Evolutionary conservation across 2,329 filamentous ascomycete species (phyloP).

Genomic region (Chaetoscypha palmicola): DNA sequence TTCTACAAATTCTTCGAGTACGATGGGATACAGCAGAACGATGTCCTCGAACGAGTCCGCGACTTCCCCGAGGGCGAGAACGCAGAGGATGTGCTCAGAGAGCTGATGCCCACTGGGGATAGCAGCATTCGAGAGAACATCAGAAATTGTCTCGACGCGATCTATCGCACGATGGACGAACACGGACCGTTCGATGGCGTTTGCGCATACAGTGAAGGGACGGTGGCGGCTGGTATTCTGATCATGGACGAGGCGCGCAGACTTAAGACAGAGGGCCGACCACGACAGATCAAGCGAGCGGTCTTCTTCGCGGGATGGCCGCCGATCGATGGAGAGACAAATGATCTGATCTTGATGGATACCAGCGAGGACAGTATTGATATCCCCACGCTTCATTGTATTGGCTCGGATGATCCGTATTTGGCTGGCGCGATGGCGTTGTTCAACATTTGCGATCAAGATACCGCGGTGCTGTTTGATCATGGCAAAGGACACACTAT

Average conservation of each 20-base stretch:
- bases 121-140: conserved; percentile 20
- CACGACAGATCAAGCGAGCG: conserved; percentile 34
- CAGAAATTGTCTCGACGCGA: conserved; percentile 24
- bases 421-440: conserved; percentile 53
- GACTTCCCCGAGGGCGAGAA: conserved; percentile 22
- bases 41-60: conserved; percentile 21
- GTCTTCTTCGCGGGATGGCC: conserved; percentile 48
- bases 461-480: conserved; percentile 54
- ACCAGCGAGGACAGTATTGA: conserved; percentile 43
- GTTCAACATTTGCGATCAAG: conserved; percentile 54
- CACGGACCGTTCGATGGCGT: conserved; percentile 43
- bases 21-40: conserved; percentile 30
- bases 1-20: conserved; percentile 45
- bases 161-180: conserved; percentile 39
- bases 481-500: conserved; percentile 59
- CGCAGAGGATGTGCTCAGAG: conserved; percentile 20
- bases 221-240: conserved; percentile 45
- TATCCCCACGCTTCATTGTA: conserved; percentile 46
- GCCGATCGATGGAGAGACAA: conserved; percentile 38
- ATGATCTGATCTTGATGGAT: conserved; percentile 42
- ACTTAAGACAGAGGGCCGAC: conserved; percentile 30
- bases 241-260: conserved; percentile 44
- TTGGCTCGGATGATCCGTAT: conserved; percentile 52
- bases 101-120: conserved; percentile 16
- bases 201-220: conserved; percentile 53